phyloP scores from a whole-genome alignment of 352 stramenopile genomes.

The Sclerospora graminicola region DNA sequence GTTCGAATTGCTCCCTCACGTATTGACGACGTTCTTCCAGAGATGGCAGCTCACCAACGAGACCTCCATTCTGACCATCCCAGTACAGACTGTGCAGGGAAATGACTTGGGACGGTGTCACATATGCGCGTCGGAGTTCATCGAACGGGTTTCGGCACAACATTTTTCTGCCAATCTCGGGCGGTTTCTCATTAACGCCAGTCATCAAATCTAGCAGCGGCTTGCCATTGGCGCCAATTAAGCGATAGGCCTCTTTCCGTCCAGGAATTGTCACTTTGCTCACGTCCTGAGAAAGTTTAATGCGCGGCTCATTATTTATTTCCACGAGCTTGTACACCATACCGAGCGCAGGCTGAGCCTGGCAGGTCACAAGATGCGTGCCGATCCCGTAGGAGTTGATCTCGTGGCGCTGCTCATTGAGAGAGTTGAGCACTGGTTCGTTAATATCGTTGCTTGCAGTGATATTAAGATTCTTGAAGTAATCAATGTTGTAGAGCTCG shows the following conservation, averaged over 20 bases:
- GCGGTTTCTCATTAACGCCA: constrained; percentile 69
- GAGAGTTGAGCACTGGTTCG: constrained; percentile 90
- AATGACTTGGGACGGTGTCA: constrained; percentile 88
- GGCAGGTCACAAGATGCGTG: constrained; percentile 95
- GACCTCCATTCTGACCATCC: constrained; percentile 74
- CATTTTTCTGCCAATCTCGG: constrained; percentile 74
- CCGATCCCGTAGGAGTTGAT: constrained; percentile 95
- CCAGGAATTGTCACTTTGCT: constrained; percentile 92
- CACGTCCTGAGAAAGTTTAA: constrained; percentile 97
- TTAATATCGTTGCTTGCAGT: constrained; percentile 99
- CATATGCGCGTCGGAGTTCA: constrained; percentile 89
- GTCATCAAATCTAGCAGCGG: constrained; percentile 89
- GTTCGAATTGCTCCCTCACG: constrained; percentile 87
- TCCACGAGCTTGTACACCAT: constrained; percentile 99
- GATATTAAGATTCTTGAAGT: constrained; percentile 85
- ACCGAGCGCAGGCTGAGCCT: constrained; percentile 95
- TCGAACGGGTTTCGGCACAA: constrained; percentile 96
- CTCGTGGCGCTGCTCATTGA: constrained; percentile 92
- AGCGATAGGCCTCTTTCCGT: constrained; percentile 85
- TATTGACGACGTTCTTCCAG: constrained; percentile 77
- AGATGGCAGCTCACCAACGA: constrained; percentile 52
- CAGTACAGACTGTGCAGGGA: constrained; percentile 87
- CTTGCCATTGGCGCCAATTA: constrained; percentile 82
- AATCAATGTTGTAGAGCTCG: constrained; percentile 53
- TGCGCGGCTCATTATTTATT: constrained; percentile 90